Conservation (phyloP, 164 flowering plant species). For the Chimonanthus praecox region DNA sequence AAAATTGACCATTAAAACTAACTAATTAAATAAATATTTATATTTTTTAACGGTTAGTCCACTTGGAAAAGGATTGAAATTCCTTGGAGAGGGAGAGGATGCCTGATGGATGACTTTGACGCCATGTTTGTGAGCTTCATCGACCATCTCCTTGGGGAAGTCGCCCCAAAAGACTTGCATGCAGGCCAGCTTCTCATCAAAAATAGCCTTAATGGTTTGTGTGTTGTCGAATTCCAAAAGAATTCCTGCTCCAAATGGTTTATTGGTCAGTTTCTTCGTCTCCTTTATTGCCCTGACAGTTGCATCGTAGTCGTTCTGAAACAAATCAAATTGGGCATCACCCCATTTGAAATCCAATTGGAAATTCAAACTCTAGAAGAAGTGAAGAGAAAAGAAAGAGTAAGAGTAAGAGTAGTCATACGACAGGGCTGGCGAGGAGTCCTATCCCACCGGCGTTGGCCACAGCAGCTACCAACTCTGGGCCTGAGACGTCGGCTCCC, state of each 20-base stretch:
- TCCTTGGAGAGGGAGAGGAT: neutral
- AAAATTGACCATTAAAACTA: no score
- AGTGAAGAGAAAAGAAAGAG: no score
- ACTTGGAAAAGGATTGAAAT: no score
- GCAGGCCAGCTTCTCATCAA: slow-evolving; percentile 25
- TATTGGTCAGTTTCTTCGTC: slow-evolving; percentile 22
- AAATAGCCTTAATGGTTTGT: slow-evolving; percentile 20
- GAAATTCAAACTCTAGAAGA: neutral
- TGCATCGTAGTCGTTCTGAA: slow-evolving; percentile 20
- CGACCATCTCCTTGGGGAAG: slow-evolving; percentile 31
- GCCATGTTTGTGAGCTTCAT: slow-evolving; percentile 32
- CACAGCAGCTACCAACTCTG: slow-evolving; percentile 25
- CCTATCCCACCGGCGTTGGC: slow-evolving; percentile 28
- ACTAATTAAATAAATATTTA: no score
- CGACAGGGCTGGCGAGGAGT: slow-evolving; percentile 25
- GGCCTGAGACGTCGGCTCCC: slow-evolving; percentile 26
- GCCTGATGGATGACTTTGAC: slow-evolving; percentile 28
- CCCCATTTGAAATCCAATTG: neutral
- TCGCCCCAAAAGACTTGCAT: slow-evolving; percentile 32
- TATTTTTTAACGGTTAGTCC: no score
- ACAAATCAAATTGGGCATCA: no score
- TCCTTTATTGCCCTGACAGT: slow-evolving; percentile 23
- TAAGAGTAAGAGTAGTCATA: slow-evolving; percentile 1
- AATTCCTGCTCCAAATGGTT: slow-evolving; percentile 21
- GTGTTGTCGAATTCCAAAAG: slow-evolving; percentile 20